Percentiles rank a stretch among this genome's conserved stretches.
These are phyloP conservation scores for Lotmaria passim DNA, from an alignment of 208 protist species.

Conservation along the genomic window DNA sequence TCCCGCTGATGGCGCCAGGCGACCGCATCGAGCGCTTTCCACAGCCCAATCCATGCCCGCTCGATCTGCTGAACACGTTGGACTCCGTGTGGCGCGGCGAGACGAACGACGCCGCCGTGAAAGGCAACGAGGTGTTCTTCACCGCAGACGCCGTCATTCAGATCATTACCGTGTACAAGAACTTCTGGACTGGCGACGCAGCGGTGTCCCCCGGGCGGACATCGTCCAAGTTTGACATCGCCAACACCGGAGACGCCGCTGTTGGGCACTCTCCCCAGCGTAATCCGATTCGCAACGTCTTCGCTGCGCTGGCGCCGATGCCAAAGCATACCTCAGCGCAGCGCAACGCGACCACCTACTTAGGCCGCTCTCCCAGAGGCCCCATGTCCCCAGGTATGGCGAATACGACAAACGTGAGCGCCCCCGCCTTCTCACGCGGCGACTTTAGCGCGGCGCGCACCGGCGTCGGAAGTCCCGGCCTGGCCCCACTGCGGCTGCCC, in stretches of 20 bases:
- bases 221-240: slow-evolving; percentile 1
- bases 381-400: not conserved
- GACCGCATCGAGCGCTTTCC: slow-evolving; percentile 55
- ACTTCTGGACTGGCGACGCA: slow-evolving; percentile 34
- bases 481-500: not conserved
- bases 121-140: slow-evolving; percentile 47
- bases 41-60: slow-evolving; percentile 68
- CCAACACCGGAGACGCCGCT: not conserved
- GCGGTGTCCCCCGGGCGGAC: not conserved
- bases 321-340: not conserved
- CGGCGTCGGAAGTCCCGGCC: not conserved
- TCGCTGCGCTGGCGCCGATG: slow-evolving; percentile 12
- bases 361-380: slow-evolving; percentile 5
- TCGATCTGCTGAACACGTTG: slow-evolving; percentile 70
- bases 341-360: slow-evolving; percentile 10
- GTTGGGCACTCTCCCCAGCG: slow-evolving; percentile 11
- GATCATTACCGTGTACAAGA: slow-evolving; percentile 73
- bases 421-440: not conserved
- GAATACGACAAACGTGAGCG: not conserved
- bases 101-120: slow-evolving; percentile 32
- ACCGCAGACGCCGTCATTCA: slow-evolving; percentile 73
- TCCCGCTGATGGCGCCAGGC: slow-evolving; percentile 58
- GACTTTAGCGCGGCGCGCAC: slow-evolving; percentile 8
- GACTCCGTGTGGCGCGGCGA: slow-evolving; percentile 75
- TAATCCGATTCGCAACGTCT: slow-evolving; percentile 25